These are phyloP conservation scores for Lasiodiplodia hormozganensis DNA, from an alignment of 2,329 filamentous ascomycete species.

Conservation along the genomic window DNA sequence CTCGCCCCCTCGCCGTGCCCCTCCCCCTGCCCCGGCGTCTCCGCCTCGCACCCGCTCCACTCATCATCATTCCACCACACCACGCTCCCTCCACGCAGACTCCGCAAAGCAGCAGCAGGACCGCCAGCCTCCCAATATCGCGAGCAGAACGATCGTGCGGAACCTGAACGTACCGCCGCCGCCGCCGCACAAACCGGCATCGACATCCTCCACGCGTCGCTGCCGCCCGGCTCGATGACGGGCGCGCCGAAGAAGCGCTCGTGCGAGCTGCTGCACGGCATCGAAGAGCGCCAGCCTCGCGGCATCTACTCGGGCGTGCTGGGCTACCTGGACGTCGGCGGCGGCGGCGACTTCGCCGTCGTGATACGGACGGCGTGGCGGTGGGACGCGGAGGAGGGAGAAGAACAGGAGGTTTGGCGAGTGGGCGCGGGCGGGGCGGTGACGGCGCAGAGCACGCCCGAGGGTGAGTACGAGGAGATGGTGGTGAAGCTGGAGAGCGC, in stretches of 20 bases:
- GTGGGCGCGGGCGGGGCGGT: constrained; percentile 91
- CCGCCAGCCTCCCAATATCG: no score
- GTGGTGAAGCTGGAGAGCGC: constrained; percentile 50
- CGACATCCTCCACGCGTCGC: constrained; percentile 75
- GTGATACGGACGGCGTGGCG: constrained; percentile 83
- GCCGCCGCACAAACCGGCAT: constrained; percentile 59
- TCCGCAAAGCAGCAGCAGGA: not conserved
- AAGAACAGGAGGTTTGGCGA: constrained; percentile 67
- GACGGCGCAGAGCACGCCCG: constrained; percentile 79
- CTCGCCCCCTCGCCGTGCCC: not conserved
- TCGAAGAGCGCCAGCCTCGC: constrained; percentile 67
- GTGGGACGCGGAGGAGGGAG: constrained; percentile 59
- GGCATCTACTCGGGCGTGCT: constrained; percentile 88
- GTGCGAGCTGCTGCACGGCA: constrained; percentile 76
- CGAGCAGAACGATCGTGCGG: not conserved
- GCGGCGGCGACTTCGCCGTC: constrained; percentile 88
- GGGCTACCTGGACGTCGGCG: constrained; percentile 87
- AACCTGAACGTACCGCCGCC: constrained; percentile 35
- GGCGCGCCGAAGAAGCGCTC: constrained; percentile 93
- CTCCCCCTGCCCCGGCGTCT: not conserved
- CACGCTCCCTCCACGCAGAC: not conserved
- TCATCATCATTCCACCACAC: not conserved
- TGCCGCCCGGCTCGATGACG: constrained; percentile 95
- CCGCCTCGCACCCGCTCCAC: constrained; percentile 12
- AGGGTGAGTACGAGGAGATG: constrained; percentile 92